These are phyloP conservation scores for Parietaria judaica DNA, from an alignment of 306 rosid species.

Conservation along the genomic window DNA sequence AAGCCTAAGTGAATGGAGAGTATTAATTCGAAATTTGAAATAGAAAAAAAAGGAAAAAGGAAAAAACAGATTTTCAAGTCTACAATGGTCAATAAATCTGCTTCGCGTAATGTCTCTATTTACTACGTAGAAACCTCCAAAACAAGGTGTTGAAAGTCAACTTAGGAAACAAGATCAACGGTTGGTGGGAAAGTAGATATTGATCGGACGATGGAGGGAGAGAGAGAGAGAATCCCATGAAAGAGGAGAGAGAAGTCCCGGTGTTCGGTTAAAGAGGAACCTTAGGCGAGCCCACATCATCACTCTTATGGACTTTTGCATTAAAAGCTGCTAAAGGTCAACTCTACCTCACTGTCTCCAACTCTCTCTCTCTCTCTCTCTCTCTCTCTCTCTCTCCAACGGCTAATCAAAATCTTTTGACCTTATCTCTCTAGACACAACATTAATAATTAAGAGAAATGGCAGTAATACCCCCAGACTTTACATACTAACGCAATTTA, in stretches of 20 bases:
- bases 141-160: neutral
- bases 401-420: constrained; percentile 65
- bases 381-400: too few relatives aligned
- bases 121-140: too few relatives aligned
- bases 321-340: constrained; percentile 68
- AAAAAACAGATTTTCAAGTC: too few relatives aligned
- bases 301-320: constrained; percentile 36
- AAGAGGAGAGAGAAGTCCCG: constrained; percentile 27
- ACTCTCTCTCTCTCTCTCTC: constrained; percentile 16
- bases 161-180: neutral
- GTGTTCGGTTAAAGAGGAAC: constrained; percentile 35
- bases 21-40: too few relatives aligned
- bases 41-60: too few relatives aligned
- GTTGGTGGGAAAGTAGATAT: neutral
- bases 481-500: too few relatives aligned
- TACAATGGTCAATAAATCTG: too few relatives aligned
- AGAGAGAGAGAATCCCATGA: constrained; percentile 22
- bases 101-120: too few relatives aligned
- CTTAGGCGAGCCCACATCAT: constrained; percentile 15
- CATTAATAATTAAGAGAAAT: neutral
- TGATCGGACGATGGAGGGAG: neutral
- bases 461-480: too few relatives aligned
- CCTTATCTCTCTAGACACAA: constrained; percentile 18
- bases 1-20: too few relatives aligned
- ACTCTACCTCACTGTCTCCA: constrained; percentile 60